A percentile compares a stretch with the other conserved stretches of the same genome.
These are phyloP conservation scores for Boletellus sp. DNA, from an alignment of 1,284 basidiomycete genomes.

Conservation along the genomic window DNA sequence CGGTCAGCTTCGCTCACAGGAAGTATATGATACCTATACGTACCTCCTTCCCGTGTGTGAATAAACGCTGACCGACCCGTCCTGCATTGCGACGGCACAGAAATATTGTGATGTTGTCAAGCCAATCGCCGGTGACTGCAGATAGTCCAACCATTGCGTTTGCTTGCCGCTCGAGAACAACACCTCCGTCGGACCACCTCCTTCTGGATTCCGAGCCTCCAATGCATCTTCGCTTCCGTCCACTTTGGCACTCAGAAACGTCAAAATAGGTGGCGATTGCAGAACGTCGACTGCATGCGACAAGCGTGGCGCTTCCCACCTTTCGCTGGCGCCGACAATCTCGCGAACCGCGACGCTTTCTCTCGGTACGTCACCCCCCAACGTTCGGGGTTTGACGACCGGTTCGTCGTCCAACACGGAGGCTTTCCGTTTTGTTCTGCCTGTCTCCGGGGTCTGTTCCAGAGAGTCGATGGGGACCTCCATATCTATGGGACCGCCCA, in stretches of 20 bases:
- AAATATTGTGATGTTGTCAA: conserved; percentile 65
- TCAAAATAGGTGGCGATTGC: conserved; percentile 54
- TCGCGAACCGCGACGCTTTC: conserved; percentile 50
- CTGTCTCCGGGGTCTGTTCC: conserved; percentile 23
- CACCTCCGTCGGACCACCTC: conserved; percentile 66
- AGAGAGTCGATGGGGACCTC: conserved; percentile 36
- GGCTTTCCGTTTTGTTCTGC: conserved; percentile 50
- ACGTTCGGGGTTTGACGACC: conserved; percentile 52
- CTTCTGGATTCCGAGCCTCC: conserved; percentile 78
- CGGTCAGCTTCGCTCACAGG: conserved; percentile 5
- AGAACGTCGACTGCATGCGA: conserved; percentile 32
- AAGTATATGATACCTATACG: conserved; percentile 12
- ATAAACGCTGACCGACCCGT: conserved; percentile 78
- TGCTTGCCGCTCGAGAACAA: conserved; percentile 60
- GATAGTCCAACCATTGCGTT: conserved; percentile 85
- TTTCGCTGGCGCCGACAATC: conserved; percentile 35
- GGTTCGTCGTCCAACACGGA: conserved; percentile 45
- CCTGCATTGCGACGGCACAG: conserved; percentile 73
- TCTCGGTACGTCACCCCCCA: conserved; percentile 67
- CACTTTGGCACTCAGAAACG: conserved; percentile 53
- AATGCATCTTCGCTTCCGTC: conserved; percentile 67
- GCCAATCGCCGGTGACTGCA: conserved; percentile 66
- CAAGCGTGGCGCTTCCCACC: conserved; percentile 21
- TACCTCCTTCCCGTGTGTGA: conserved; percentile 77
- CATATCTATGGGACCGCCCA: conserved; percentile 30